Conservation (phyloP, 2,329 filamentous ascomycete species). For the Arthrobotrys conoides region DNA sequence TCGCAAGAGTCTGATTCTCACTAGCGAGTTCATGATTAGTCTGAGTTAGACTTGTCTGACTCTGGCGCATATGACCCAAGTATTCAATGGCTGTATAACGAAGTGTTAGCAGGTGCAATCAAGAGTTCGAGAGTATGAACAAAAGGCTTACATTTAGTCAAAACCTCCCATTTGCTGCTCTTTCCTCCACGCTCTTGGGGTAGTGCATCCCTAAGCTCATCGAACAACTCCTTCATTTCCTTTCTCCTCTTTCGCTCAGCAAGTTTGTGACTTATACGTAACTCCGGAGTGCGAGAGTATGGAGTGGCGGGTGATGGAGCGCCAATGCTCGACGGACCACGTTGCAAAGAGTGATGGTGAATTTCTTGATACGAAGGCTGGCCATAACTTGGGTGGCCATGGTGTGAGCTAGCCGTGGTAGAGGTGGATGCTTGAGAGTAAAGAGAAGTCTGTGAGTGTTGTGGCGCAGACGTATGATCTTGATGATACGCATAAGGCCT, state of each 20-base stretch:
- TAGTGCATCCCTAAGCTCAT: conserved; percentile 82
- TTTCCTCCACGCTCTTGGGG: conserved; percentile 86
- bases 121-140: background rate
- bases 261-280: conserved; percentile 86
- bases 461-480: conserved; percentile 51
- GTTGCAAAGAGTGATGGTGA: conserved; percentile 63
- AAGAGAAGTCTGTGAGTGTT: conserved; percentile 60
- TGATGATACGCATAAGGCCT: conserved; percentile 58
- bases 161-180: conserved; percentile 89
- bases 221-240: conserved; percentile 90
- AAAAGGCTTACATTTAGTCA: conserved; percentile 81
- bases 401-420: conserved; percentile 56
- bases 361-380: conserved; percentile 55
- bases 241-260: conserved; percentile 86
- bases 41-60: conserved; percentile 58
- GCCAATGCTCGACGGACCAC: conserved; percentile 58
- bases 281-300: conserved; percentile 85
- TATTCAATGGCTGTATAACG: conserved; percentile 63
- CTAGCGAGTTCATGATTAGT: conserved; percentile 58
- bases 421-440: conserved; percentile 59
- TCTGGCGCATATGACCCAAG: conserved; percentile 63
- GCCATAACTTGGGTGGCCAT: conserved; percentile 38
- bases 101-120: conserved; percentile 35
- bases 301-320: conserved; percentile 68
- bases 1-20: conserved; percentile 58